phyloP scores from a whole-genome alignment of 148 eudicot species.

The Vaccinium vitisidaea region DNA sequence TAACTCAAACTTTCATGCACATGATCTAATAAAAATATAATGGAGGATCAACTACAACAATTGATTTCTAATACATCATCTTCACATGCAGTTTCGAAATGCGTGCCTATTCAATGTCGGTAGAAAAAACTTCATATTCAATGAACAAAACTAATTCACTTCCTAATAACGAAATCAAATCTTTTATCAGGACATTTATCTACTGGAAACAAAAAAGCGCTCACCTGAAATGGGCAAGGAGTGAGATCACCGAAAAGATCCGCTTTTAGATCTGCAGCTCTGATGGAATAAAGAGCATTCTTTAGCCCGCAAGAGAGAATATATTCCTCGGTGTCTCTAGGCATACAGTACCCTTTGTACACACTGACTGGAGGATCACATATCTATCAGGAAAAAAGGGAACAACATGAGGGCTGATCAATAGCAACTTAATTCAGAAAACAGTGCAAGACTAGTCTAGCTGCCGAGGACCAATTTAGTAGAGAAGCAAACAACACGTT shows the following conservation, averaged over 20 bases:
- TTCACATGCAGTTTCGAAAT: slow-evolving; percentile 5
- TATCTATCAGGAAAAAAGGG: slow-evolving; percentile 36
- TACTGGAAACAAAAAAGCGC: neutral
- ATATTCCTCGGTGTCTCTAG: slow-evolving; percentile 69
- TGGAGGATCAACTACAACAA: neutral
- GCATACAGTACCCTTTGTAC: slow-evolving; percentile 65
- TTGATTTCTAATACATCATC: neutral
- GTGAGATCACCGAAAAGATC: slow-evolving; percentile 73
- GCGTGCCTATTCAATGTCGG: neutral
- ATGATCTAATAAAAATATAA: neutral
- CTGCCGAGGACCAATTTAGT: neutral
- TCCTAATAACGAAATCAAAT: neutral
- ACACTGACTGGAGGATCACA: slow-evolving; percentile 85
- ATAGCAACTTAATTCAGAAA: neutral
- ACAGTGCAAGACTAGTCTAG: neutral
- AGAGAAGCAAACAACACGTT: slow-evolving; percentile 6
- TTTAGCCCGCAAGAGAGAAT: slow-evolving; percentile 68
- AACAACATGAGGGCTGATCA: neutral
- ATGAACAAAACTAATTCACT: neutral
- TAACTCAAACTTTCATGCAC: neutral
- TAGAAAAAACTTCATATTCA: neutral
- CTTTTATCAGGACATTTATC: neutral
- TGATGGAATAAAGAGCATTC: slow-evolving; percentile 78
- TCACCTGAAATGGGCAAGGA: slow-evolving; percentile 70
- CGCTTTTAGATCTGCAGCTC: slow-evolving; percentile 70